Percentiles rank a stretch among this genome's conserved stretches.
Conservation (phyloP, 306 rosid species). For the Cucurbita moschata region DNA sequence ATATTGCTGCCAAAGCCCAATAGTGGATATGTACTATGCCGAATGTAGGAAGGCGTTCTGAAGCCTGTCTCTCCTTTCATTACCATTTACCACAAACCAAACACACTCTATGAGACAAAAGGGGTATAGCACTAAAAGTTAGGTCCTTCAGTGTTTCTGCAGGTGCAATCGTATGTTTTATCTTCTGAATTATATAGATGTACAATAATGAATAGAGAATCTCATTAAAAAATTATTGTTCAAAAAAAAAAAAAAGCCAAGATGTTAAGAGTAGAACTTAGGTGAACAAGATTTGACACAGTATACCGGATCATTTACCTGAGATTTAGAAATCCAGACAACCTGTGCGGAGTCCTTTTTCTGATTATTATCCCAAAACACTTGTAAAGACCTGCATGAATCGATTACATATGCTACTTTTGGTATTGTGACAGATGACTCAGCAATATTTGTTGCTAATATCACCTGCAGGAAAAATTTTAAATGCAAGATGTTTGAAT, state of each 20-base stretch:
- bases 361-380: conserved; percentile 42
- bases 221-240: neutral
- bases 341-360: conserved; percentile 48
- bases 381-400: conserved; percentile 81
- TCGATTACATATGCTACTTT: conserved; percentile 83
- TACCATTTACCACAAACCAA: neutral
- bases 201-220: neutral
- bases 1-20: neutral
- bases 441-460: conserved; percentile 86
- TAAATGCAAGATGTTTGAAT: neutral
- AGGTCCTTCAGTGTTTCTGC: neutral
- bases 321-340: conserved; percentile 87
- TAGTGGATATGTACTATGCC: neutral
- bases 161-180: neutral
- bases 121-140: neutral
- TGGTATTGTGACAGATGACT: conserved; percentile 91
- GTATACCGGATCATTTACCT: conserved; percentile 25
- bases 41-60: neutral
- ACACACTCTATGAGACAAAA: neutral
- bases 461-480: conserved; percentile 41
- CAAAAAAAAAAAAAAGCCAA: neutral
- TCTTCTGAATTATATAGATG: neutral
- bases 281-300: neutral
- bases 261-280: neutral
- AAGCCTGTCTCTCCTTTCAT: neutral